Evolutionary conservation across 768 basidiomycete species (phyloP), one percentile per base, ranked within the genome.

Genomic region (Chalciporus piperatus): DNA sequence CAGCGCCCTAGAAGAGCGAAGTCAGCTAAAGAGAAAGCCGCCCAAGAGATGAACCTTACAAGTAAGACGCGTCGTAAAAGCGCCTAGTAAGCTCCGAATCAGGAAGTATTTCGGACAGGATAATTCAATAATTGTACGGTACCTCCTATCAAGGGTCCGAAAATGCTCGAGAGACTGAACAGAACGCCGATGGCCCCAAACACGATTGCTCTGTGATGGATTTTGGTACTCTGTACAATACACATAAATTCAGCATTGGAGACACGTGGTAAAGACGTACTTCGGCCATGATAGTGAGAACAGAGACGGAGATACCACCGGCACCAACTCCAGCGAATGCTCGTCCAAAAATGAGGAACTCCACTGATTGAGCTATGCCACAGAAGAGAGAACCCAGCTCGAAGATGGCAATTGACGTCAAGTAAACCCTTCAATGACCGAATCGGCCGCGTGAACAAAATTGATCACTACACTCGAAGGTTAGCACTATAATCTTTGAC

Each of bases 271-370:
- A 13, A n/a, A 33, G 6, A 52, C 45, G 20, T 12, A 50, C 57
- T 23, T 59, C 37, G 6, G 55, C 55, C 22, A 53, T 41, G 37
- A 57, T 51, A 2, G 58, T 59, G 37, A 59, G 27, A 33, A 53
- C 58, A 40, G 51, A 53, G 12, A 59, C 46, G 13, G 42, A 71
- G 43, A 87, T 81, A 2, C 83, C 85, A 6, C 84, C 84, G 50
- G 84, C 85, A 16, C 87, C 85, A 1, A 82, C 75, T 20, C 85
- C 85, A 37, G 85, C 80, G 27, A 87, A 68, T 12, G 82, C 83
- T 38, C 85, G 75, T 49, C 83, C 82, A 2, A 86, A 72, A 56
- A 88, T 86, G 41, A 89, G 70, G 57, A 85, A 74, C 11, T 82
- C 68, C 51, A 85, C 84, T 2, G 67, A 78, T 56, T 73, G 76